These are phyloP conservation scores for Zygoascus sp. DNA, from an alignment of 1,139 yeast species.

Conservation along the genomic window DNA sequence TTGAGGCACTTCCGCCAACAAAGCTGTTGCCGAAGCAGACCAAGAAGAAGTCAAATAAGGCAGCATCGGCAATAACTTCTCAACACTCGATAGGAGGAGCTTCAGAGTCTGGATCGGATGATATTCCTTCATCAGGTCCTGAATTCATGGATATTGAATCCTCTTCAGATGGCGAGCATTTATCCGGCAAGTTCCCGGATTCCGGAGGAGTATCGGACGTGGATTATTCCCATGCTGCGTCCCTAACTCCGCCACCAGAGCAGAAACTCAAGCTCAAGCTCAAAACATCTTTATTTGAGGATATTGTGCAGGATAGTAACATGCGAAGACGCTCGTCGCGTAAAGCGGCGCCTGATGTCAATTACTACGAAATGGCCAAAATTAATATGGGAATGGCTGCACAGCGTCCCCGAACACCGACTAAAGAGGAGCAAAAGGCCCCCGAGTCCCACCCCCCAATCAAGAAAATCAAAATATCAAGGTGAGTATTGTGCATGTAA, in stretches of 20 bases:
- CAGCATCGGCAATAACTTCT: neutral
- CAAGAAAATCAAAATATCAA: constrained; percentile 24
- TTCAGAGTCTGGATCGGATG: constrained; percentile 8
- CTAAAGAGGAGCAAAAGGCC: constrained; percentile 2
- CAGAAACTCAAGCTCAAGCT: constrained; percentile 32
- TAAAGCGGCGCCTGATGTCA: constrained; percentile 13
- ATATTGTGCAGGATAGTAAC: constrained; percentile 20
- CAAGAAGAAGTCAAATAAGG: constrained; percentile 12
- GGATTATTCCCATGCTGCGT: constrained; percentile 3
- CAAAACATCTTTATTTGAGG: constrained; percentile 38
- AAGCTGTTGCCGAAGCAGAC: constrained; percentile 42
- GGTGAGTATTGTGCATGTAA: constrained; percentile 8
- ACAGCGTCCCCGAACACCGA: constrained; percentile 11
- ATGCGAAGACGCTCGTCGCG: constrained; percentile 19
- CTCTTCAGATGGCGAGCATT: constrained; percentile 8
- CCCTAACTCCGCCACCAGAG: constrained; percentile 20
- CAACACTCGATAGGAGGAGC: neutral
- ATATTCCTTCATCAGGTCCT: constrained; percentile 7
- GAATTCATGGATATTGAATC: constrained; percentile 7
- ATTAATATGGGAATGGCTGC: constrained; percentile 18
- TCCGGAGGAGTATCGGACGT: constrained; percentile 5
- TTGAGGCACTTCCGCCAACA: constrained; percentile 57
- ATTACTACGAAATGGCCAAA: constrained; percentile 22
- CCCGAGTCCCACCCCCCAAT: constrained; percentile 2
- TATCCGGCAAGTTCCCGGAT: constrained; percentile 3